Conservation (phyloP, 1,284 basidiomycete species). For the Thecaphora thlaspeos region DNA sequence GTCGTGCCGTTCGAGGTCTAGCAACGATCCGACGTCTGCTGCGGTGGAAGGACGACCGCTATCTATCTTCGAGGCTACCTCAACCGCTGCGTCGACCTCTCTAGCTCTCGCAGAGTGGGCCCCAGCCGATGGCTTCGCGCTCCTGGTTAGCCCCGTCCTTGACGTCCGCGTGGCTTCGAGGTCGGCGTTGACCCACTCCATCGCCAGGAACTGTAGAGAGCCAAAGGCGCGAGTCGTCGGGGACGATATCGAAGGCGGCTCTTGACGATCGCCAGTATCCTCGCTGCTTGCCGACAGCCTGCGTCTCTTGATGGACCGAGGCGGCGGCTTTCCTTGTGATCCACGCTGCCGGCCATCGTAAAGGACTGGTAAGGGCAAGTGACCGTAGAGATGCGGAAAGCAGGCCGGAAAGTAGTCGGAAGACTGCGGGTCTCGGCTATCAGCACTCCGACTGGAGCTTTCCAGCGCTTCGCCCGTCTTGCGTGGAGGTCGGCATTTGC, state of each 20-base stretch:
- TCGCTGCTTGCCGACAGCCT: not conserved
- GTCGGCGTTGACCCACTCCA: slow-evolving; percentile 2
- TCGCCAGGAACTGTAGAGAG: not conserved
- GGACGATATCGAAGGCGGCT: too few species aligned
- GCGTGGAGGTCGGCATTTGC: not conserved
- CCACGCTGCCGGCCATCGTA: not conserved
- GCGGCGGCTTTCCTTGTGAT: too few species aligned
- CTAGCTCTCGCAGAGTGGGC: too few species aligned
- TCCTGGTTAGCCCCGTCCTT: not conserved
- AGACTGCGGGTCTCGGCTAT: not conserved
- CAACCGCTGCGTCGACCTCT: too few species aligned
- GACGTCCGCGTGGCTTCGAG: not conserved
- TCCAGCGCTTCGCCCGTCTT: too few species aligned
- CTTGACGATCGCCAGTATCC: too few species aligned
- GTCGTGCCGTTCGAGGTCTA: not conserved
- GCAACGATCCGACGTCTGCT: not conserved
- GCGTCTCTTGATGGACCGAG: too few species aligned
- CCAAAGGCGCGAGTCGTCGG: not conserved
- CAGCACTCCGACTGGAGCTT: not conserved
- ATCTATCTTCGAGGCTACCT: too few species aligned
- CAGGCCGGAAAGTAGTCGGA: slow-evolving; percentile 10
- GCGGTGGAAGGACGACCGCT: too few species aligned
- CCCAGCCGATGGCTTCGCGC: not conserved
- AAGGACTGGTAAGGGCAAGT: not conserved
- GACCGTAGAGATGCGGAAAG: not conserved